These are phyloP conservation scores for Pinus albicaulis DNA, from an alignment of 75 land plant genomes.

Conservation along the genomic window DNA sequence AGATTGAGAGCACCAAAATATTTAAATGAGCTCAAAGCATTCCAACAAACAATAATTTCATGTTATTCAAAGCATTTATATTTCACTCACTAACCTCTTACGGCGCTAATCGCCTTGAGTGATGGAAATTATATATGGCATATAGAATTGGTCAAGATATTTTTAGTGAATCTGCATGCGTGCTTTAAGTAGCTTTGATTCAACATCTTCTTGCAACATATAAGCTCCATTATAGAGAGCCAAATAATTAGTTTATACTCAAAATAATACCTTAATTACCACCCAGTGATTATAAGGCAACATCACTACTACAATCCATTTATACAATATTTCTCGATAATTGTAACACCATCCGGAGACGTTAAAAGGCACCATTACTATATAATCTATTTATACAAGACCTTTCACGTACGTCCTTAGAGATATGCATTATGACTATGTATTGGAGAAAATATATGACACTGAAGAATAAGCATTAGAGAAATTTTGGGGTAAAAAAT, in stretches of 20 bases:
- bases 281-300: no score
- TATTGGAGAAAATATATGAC: no score
- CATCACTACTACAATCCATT: no score
- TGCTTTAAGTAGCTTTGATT: slow-evolving; percentile 82
- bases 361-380: no score
- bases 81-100: slow-evolving; percentile 58
- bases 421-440: no score
- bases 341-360: no score
- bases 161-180: slow-evolving; percentile 91
- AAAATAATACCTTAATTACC: background rate
- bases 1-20: slow-evolving; percentile 2
- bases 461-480: no score
- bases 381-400: no score
- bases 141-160: slow-evolving; percentile 87
- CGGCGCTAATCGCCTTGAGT: no score
- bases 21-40: background rate
- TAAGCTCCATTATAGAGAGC: background rate
- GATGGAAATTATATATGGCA: slow-evolving; percentile 88
- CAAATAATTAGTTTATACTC: background rate
- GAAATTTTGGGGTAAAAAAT: no score
- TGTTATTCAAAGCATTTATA: background rate
- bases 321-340: no score
- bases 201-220: slow-evolving; percentile 44
- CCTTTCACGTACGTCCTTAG: no score
- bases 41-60: background rate